Evolutionary conservation across 495 filamentous ascomycete genomes (phyloP), one percentile per base, ranked within the genome.

Genomic region (Aspergillus wentii): DNA sequence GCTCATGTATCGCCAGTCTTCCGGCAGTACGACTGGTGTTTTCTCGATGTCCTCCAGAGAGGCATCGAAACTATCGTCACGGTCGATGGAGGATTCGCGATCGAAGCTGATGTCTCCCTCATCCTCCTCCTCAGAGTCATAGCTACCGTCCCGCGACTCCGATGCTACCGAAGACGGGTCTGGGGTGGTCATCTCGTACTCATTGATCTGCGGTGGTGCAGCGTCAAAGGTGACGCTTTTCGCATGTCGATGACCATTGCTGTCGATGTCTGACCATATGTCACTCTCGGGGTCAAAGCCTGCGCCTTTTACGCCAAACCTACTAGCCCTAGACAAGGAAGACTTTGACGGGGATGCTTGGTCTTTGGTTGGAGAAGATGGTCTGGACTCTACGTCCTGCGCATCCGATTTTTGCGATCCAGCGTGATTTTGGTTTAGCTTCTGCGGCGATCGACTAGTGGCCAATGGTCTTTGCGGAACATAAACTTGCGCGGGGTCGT

Each of bases 151-250:
- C 17, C 90, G 81, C 5, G 90, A 95, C 35, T 80, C 88, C 10
- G 86, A 90, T 11, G 85, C 86, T 32, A 91, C 68, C 1, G 85
- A 97, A 4, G 94, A 96, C 11, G 87, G 76, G 58, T 95, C 92
- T 1, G 92, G 92, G 3, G 92, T 98, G 22, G 86, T 82, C 86
- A 95, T 90, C 63, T 96, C 92, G 54, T 97, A 98, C 56, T 97
- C 89, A 51, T 95, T 94, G 36, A 97, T 71, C 57, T 92, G 85
- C 19, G 92, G 94, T 16, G 92, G 91, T 0, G 88, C 92, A 18
- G 80, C 82, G 68, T 96, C 90, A 52, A 96, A 98, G 2, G 88
- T 97, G 18, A 98, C 92, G 48, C 88, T 95, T 64, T 98, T 98
- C 0, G 86, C 80, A 63, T 94, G 85, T 23, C 88, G 82, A 54